phyloP scores from a whole-genome alignment of 176 grass and related monocot species.

The Phragmites australis region DNA sequence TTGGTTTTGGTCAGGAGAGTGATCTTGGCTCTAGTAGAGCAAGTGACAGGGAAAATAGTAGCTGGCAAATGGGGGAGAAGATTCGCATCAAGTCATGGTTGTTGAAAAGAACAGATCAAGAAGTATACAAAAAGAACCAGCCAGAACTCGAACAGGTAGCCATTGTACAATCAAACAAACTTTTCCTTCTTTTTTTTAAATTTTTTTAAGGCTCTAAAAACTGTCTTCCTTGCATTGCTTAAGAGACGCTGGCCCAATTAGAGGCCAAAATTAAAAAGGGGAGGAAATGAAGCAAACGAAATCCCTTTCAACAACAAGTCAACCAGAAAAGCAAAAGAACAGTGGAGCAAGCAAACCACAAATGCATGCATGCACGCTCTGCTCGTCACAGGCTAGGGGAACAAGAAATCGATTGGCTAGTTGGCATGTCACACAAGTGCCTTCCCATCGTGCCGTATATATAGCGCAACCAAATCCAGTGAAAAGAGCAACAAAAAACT shows the following conservation, averaged over 20 bases:
- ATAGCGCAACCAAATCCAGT: constrained; percentile 15
- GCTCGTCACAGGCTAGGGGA: constrained; percentile 30
- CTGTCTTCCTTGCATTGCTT: background rate
- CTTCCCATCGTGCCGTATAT: constrained; percentile 28
- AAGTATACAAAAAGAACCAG: constrained; percentile 17
- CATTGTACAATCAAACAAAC: constrained; percentile 6
- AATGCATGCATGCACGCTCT: background rate
- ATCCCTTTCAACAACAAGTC: constrained; percentile 16
- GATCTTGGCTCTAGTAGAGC: too few species aligned
- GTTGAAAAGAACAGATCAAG: background rate
- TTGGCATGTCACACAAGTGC: constrained; percentile 40
- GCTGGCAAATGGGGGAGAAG: too few species aligned
- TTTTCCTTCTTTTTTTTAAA: background rate
- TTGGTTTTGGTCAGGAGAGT: too few species aligned
- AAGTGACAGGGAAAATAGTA: too few species aligned
- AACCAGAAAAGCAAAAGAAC: constrained; percentile 3
- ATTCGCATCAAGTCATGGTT: constrained; percentile 16
- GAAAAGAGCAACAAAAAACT: background rate
- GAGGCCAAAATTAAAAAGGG: background rate
- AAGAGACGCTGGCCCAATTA: too few species aligned
- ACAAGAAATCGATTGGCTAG: constrained; percentile 22
- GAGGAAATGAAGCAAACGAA: background rate
- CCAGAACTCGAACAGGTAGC: constrained; percentile 4
- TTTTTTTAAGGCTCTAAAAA: background rate
- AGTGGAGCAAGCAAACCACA: background rate